These are phyloP conservation scores for Panicum miliaceum DNA, from an alignment of 176 grass and related monocot genomes.

Conservation along the genomic window DNA sequence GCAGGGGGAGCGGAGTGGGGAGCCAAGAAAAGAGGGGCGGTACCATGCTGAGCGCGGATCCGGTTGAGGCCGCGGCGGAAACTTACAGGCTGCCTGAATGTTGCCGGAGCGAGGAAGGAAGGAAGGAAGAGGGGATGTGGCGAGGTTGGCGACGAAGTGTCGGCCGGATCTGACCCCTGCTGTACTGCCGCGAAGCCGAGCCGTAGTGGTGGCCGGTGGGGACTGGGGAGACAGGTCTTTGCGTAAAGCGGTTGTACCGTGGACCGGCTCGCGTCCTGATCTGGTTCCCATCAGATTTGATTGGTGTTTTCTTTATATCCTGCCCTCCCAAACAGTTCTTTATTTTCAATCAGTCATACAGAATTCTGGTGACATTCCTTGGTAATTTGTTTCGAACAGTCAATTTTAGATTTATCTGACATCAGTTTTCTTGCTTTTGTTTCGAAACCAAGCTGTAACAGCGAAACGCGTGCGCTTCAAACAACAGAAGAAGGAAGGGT, in stretches of 20 bases:
- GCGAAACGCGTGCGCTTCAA: too few relatives aligned
- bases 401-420: neutral
- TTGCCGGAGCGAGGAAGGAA: neutral
- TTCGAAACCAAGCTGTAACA: neutral
- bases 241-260: slow-evolving; percentile 18
- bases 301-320: neutral
- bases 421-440: neutral
- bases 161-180: slow-evolving; percentile 47
- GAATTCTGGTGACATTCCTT: too few relatives aligned
- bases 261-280: neutral
- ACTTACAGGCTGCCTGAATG: neutral
- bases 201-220: neutral
- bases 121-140: neutral
- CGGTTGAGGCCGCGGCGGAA: neutral
- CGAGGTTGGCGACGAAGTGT: slow-evolving; percentile 20
- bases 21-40: neutral
- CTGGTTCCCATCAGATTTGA: neutral
- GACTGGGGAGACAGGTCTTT: neutral
- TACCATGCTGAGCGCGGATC: slow-evolving; percentile 44
- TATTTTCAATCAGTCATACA: neutral
- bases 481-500: neutral
- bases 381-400: neutral
- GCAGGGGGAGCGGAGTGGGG: neutral
- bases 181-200: slow-evolving; percentile 20
- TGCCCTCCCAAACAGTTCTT: neutral